These are phyloP conservation scores for Fusarium sp. DNA, from an alignment of 2,329 filamentous ascomycete genomes.

Conservation along the genomic window DNA sequence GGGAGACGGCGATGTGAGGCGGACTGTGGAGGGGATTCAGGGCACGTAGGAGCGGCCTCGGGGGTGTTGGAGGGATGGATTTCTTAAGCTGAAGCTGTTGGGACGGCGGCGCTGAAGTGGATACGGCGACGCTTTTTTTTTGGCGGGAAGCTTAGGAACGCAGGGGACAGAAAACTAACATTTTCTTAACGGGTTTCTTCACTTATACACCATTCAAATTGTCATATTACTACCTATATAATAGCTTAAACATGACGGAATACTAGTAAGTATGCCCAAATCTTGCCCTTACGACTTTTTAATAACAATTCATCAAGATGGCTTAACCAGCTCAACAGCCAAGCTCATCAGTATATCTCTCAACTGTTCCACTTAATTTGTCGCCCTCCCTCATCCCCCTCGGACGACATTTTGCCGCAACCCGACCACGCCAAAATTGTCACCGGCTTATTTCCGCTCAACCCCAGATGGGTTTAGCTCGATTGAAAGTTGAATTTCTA, in stretches of 20 bases:
- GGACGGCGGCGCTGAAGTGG: slow-evolving; percentile 47
- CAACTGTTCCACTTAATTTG: slow-evolving; percentile 23
- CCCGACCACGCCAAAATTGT: slow-evolving; percentile 25
- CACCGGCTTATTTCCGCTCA: slow-evolving; percentile 29
- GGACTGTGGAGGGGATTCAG: slow-evolving; percentile 29
- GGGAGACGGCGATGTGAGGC: slow-evolving; percentile 34
- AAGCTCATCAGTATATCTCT: slow-evolving; percentile 17
- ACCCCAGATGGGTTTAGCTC: slow-evolving; percentile 17
- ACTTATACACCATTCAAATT: background rate
- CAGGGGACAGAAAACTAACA: slow-evolving; percentile 16
- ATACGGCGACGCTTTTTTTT: slow-evolving; percentile 48
- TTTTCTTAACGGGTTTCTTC: background rate
- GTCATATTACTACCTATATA: background rate
- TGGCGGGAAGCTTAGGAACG: slow-evolving; percentile 38
- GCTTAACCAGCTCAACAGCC: background rate
- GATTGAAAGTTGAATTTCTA: slow-evolving; percentile 27
- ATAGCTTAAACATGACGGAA: background rate
- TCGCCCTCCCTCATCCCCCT: slow-evolving; percentile 15
- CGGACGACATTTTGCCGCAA: slow-evolving; percentile 34
- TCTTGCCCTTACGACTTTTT: background rate
- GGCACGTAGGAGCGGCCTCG: slow-evolving; percentile 38
- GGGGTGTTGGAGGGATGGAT: slow-evolving; percentile 38
- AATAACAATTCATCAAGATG: background rate
- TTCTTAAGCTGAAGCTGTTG: slow-evolving; percentile 49
- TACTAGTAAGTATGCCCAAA: background rate